Evolutionary conservation across 805 yeast genomes (phyloP).

Genomic region (Cyberlindnera lachancei): DNA sequence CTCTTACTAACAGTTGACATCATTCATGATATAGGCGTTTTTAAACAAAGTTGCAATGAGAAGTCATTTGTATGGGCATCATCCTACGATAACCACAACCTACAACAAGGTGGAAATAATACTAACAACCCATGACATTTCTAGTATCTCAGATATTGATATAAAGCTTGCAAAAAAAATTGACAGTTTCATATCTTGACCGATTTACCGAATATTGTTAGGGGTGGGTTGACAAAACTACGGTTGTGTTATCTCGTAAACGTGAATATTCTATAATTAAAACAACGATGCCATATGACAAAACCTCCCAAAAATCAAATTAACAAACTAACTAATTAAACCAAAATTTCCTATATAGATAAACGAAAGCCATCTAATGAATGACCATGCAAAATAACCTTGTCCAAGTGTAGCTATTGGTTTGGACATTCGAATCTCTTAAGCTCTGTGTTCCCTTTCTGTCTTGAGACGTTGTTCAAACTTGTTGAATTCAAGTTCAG

Average conservation of each 20-base stretch:
- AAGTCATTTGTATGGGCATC: constrained; percentile 56
- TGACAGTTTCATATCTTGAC: constrained; percentile 33
- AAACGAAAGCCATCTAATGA: too few relatives aligned
- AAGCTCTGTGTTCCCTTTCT: constrained; percentile 14
- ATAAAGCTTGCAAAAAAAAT: constrained; percentile 46
- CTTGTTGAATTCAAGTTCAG: constrained; percentile 24
- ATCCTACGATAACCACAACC: constrained; percentile 58
- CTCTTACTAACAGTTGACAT: not conserved
- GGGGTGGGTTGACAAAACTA: not conserved
- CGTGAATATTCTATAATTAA: too few relatives aligned
- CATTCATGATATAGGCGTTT: constrained; percentile 35
- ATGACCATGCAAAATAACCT: too few relatives aligned
- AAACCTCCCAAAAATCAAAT: too few relatives aligned
- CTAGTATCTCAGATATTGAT: constrained; percentile 48
- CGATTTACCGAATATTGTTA: too few relatives aligned
- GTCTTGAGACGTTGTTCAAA: constrained; percentile 20
- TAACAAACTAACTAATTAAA: too few relatives aligned
- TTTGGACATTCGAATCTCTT: too few relatives aligned
- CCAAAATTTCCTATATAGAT: not conserved
- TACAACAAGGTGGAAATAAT: constrained; percentile 50
- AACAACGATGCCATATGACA: too few relatives aligned
- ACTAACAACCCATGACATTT: constrained; percentile 60
- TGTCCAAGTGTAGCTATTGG: too few relatives aligned
- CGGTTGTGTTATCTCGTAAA: not conserved
- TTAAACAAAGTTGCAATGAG: constrained; percentile 49